These are phyloP conservation scores for Hypomyces perniciosus DNA, from an alignment of 2,329 filamentous ascomycete genomes.

Conservation along the genomic window DNA sequence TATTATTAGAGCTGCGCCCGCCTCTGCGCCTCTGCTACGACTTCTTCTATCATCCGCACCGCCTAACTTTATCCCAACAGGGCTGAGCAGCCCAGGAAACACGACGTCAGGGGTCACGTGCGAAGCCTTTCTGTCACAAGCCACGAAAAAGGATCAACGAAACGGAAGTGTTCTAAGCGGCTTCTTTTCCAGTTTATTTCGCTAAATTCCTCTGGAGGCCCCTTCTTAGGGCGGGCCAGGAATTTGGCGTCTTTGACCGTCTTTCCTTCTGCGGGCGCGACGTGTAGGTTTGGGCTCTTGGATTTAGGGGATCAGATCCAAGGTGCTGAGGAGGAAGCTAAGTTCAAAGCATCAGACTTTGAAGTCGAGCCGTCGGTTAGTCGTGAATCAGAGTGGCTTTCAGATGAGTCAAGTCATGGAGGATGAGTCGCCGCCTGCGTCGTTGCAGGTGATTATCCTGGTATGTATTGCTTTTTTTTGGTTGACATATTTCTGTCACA, in stretches of 20 bases:
- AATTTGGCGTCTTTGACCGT: not conserved
- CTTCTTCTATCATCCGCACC: not conserved
- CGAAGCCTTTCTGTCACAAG: not conserved
- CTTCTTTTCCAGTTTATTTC: not conserved
- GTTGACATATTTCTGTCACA: too few species aligned
- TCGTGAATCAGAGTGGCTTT: not conserved
- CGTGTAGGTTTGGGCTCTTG: too few species aligned
- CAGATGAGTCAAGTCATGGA: slow-evolving; percentile 11
- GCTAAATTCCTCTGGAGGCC: not conserved
- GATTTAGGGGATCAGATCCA: too few species aligned
- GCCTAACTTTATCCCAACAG: not conserved
- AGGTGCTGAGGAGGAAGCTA: not conserved
- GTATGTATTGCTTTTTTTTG: slow-evolving; percentile 42
- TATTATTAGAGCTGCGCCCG: not conserved
- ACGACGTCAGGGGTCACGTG: not conserved
- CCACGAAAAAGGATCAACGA: not conserved
- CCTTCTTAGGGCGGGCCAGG: not conserved
- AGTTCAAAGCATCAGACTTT: not conserved
- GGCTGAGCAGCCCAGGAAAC: not conserved
- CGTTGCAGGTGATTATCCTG: slow-evolving; percentile 66
- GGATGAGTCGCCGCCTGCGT: slow-evolving; percentile 36
- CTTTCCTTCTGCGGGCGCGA: not conserved
- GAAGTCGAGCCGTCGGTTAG: not conserved
- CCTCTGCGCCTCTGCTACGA: not conserved
- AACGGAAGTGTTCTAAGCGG: not conserved